Evolutionary conservation across 2,329 filamentous ascomycete species (phyloP).

Genomic region (Penicillium psychrosexuale): DNA sequence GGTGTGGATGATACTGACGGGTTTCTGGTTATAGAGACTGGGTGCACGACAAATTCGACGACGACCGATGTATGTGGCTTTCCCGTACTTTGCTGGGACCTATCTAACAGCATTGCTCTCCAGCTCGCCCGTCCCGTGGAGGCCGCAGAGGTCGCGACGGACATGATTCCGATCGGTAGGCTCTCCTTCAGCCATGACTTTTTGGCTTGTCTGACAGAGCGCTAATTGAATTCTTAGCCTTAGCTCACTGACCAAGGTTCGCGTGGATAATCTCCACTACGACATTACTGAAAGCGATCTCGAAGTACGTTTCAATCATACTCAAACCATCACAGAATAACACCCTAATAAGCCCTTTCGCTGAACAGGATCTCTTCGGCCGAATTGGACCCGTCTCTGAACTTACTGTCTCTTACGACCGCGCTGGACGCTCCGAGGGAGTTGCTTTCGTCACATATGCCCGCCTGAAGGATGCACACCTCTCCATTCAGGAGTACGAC

Average conservation of each 20-base stretch:
- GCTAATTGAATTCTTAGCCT: slow-evolving; percentile 44
- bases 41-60: slow-evolving; percentile 89
- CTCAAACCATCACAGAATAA: background rate
- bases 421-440: slow-evolving; percentile 82
- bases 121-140: slow-evolving; percentile 45
- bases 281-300: slow-evolving; percentile 83
- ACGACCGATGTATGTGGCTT: slow-evolving; percentile 55
- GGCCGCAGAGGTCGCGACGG: slow-evolving; percentile 40
- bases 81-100: slow-evolving; percentile 3
- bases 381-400: slow-evolving; percentile 70
- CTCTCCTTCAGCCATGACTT: background rate
- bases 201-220: background rate
- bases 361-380: slow-evolving; percentile 68
- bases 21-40: slow-evolving; percentile 64
- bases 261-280: slow-evolving; percentile 88
- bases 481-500: slow-evolving; percentile 76
- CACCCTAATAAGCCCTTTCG: background rate
- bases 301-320: slow-evolving; percentile 54
- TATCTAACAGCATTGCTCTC: slow-evolving; percentile 22
- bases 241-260: slow-evolving; percentile 64
- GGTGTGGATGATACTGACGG: slow-evolving; percentile 5
- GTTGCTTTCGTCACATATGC: slow-evolving; percentile 81
- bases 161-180: slow-evolving; percentile 38
- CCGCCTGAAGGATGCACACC: slow-evolving; percentile 64
- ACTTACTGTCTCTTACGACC: slow-evolving; percentile 75